Evolutionary conservation across 2,329 filamentous ascomycete species (phyloP).

Genomic region (Stagonosporopsis tanaceti): DNA sequence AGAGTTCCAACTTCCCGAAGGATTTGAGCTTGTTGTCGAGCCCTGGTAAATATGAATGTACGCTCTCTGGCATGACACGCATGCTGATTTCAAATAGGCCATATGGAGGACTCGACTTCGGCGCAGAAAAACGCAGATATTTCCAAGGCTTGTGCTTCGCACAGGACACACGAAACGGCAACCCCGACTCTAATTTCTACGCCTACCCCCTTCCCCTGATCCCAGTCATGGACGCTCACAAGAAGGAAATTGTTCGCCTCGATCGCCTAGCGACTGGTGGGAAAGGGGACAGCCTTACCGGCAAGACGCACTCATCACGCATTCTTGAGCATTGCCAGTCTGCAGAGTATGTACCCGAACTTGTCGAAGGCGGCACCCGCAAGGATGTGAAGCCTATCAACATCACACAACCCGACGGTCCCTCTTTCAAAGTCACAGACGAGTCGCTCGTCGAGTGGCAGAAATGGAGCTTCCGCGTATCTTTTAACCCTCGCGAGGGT

Average conservation of each 20-base stretch:
- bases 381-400: constrained; percentile 71
- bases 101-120: constrained; percentile 61
- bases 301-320: constrained; percentile 49
- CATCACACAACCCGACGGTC: constrained; percentile 74
- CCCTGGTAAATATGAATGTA: constrained; percentile 50
- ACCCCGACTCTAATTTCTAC: constrained; percentile 53
- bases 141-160: constrained; percentile 65
- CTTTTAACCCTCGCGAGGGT: constrained; percentile 61
- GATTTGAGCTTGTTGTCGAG: constrained; percentile 64
- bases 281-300: constrained; percentile 47
- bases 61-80: background rate
- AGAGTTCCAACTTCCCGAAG: constrained; percentile 62
- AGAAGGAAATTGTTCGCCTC: constrained; percentile 46
- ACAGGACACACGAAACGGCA: constrained; percentile 55
- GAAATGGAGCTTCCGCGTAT: constrained; percentile 55
- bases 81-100: constrained; percentile 44
- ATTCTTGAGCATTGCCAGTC: constrained; percentile 59
- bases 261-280: constrained; percentile 50
- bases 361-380: constrained; percentile 49
- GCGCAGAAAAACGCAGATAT: constrained; percentile 58
- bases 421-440: constrained; percentile 67
- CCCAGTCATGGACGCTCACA: constrained; percentile 49
- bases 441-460: constrained; percentile 57
- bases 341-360: constrained; percentile 59
- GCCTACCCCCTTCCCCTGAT: constrained; percentile 51